Percentiles rank a stretch among this genome's conserved stretches.
Evolutionary conservation across 306 rosid species (phyloP).

Genomic region (Potentilla sterilis): DNA sequence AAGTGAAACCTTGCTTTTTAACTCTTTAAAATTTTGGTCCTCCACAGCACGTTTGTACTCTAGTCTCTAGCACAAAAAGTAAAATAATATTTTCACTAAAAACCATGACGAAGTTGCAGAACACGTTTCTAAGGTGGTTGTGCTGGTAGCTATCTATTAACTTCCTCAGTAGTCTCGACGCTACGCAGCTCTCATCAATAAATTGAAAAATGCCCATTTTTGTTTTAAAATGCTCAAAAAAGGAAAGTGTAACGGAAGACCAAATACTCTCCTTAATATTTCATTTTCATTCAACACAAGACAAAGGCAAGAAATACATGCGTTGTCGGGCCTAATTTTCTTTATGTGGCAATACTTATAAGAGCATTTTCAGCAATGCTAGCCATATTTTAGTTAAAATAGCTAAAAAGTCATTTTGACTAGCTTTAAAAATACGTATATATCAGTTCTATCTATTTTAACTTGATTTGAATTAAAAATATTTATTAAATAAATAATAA

Average conservation of each 20-base stretch:
- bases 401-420: too few species aligned
- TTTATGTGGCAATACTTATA: background rate
- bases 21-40: background rate
- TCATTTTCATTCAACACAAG: background rate
- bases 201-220: background rate
- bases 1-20: background rate
- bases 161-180: background rate
- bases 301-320: background rate
- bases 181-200: background rate
- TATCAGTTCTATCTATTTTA: too few species aligned
- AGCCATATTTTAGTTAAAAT: too few species aligned
- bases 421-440: too few species aligned
- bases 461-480: too few species aligned
- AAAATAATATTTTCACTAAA: background rate
- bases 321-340: background rate
- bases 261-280: background rate
- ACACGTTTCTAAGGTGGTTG: constrained; percentile 5
- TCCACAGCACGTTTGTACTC: background rate
- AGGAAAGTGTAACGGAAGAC: background rate
- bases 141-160: background rate
- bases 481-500: too few species aligned
- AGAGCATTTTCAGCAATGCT: too few species aligned
- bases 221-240: background rate
- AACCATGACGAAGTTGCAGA: background rate
- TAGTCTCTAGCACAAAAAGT: background rate